Evolutionary conservation across 331 rosid species (phyloP).

Genomic region (Malus hybrid): DNA sequence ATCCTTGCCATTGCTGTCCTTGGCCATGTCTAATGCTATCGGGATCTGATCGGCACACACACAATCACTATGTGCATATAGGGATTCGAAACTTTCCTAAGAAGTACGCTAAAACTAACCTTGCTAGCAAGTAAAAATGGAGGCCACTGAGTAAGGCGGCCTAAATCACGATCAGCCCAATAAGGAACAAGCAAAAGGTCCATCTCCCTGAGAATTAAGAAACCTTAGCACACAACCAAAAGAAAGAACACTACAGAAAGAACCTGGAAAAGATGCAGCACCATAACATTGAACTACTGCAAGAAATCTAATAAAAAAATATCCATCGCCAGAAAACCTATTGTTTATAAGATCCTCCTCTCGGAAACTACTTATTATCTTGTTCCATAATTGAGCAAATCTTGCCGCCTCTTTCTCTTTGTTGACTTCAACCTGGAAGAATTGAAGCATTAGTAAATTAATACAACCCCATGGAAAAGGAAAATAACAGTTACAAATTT

Average conservation of each 20-base stretch:
- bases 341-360: conserved; percentile 91
- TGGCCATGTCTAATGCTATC: conserved; percentile 97
- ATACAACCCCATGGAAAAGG: neutral
- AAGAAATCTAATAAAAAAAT: neutral
- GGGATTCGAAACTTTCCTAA: conserved; percentile 7
- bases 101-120: conserved; percentile 41
- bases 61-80: conserved; percentile 10
- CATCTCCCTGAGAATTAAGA: conserved; percentile 68
- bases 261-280: neutral
- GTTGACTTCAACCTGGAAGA: conserved; percentile 35
- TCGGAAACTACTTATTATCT: conserved; percentile 83
- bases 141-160: conserved; percentile 80
- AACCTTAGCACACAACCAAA: conserved; percentile 15
- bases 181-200: conserved; percentile 96
- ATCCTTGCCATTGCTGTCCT: conserved; percentile 98
- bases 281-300: neutral
- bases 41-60: conserved; percentile 56
- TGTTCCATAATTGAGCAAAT: conserved; percentile 97
- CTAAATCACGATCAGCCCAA: conserved; percentile 95
- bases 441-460: neutral
- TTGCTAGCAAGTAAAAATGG: conserved; percentile 99
- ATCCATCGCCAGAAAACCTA: conserved; percentile 36
- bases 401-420: conserved; percentile 86
- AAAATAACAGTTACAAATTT: neutral
- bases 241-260: neutral